These are phyloP conservation scores for Kuraishia floccosa DNA, from an alignment of 805 yeast genomes.

Conservation along the genomic window DNA sequence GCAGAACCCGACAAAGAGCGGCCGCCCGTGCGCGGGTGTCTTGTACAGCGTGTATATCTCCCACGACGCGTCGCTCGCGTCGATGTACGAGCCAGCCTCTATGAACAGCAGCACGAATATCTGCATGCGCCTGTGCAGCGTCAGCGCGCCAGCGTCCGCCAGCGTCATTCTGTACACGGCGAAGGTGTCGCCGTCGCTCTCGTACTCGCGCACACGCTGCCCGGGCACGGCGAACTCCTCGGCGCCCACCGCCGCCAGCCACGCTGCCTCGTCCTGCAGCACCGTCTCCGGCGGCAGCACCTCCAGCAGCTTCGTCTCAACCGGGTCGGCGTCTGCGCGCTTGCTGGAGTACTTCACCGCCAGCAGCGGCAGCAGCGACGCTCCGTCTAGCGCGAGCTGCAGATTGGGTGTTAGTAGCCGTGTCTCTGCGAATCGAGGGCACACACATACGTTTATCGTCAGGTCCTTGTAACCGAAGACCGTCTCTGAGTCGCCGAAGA, in stretches of 20 bases:
- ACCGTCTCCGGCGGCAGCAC: constrained; percentile 51
- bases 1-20: constrained; percentile 62
- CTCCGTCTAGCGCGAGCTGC: constrained; percentile 55
- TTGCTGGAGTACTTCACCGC: constrained; percentile 45
- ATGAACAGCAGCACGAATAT: constrained; percentile 75
- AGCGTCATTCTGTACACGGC: constrained; percentile 41
- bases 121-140: constrained; percentile 60
- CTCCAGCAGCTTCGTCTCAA: constrained; percentile 38
- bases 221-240: constrained; percentile 27
- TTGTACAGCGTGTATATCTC: constrained; percentile 50
- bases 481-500: constrained; percentile 85
- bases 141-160: constrained; percentile 26
- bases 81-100: constrained; percentile 90
- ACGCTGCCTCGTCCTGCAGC: constrained; percentile 49
- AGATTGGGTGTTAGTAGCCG: constrained; percentile 1
- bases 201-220: constrained; percentile 21
- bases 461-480: constrained; percentile 76
- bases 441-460: constrained; percentile 35
- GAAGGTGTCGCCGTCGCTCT: constrained; percentile 25
- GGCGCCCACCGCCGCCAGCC: constrained; percentile 46
- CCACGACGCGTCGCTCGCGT: constrained; percentile 69
- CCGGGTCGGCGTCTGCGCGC: constrained; percentile 47
- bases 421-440: no score
- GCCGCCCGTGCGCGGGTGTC: constrained; percentile 18
- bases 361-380: constrained; percentile 63